Percentiles rank a stretch among this genome's conserved stretches.
These are phyloP conservation scores for Phaeosphaeriaceae sp. DNA, from an alignment of 2,329 filamentous ascomycete genomes.

Conservation along the genomic window DNA sequence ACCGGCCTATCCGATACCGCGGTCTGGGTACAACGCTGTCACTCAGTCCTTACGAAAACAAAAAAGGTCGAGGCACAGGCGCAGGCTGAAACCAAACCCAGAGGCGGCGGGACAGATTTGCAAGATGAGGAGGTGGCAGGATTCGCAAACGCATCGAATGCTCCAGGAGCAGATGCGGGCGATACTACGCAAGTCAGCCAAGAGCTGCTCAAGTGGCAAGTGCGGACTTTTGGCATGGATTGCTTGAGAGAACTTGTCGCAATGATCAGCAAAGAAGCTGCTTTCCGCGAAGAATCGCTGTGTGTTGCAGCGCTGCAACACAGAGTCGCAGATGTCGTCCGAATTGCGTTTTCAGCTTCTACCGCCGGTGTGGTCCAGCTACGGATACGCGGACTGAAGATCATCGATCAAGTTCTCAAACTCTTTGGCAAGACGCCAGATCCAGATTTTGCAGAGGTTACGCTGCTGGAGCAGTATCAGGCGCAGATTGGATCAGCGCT, in stretches of 20 bases:
- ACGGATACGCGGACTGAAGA: slow-evolving; percentile 87
- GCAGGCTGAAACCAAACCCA: slow-evolving; percentile 55
- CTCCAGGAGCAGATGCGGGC: slow-evolving; percentile 52
- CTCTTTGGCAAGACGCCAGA: slow-evolving; percentile 96
- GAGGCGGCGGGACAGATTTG: slow-evolving; percentile 71
- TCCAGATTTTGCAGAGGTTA: slow-evolving; percentile 96
- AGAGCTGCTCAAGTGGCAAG: slow-evolving; percentile 93
- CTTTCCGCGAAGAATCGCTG: slow-evolving; percentile 77
- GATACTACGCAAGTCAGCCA: slow-evolving; percentile 62
- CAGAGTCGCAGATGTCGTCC: slow-evolving; percentile 87
- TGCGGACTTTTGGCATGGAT: slow-evolving; percentile 90
- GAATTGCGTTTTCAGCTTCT: slow-evolving; percentile 96
- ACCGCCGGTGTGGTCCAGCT: slow-evolving; percentile 91
- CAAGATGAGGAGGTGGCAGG: slow-evolving; percentile 97
- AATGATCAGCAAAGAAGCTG: slow-evolving; percentile 78
- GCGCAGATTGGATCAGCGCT: slow-evolving; percentile 96
- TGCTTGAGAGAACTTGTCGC: slow-evolving; percentile 83
- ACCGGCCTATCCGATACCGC: slow-evolving; percentile 80
- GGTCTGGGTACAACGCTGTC: slow-evolving; percentile 87
- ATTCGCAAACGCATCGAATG: slow-evolving; percentile 78
- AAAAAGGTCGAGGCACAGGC: slow-evolving; percentile 69
- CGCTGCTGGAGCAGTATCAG: slow-evolving; percentile 96
- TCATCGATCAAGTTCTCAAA: slow-evolving; percentile 90
- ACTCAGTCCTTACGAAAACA: slow-evolving; percentile 87
- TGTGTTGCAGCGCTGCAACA: slow-evolving; percentile 81